These are phyloP conservation scores for Prunus armeniaca DNA, from an alignment of 306 rosid genomes.

Conservation along the genomic window DNA sequence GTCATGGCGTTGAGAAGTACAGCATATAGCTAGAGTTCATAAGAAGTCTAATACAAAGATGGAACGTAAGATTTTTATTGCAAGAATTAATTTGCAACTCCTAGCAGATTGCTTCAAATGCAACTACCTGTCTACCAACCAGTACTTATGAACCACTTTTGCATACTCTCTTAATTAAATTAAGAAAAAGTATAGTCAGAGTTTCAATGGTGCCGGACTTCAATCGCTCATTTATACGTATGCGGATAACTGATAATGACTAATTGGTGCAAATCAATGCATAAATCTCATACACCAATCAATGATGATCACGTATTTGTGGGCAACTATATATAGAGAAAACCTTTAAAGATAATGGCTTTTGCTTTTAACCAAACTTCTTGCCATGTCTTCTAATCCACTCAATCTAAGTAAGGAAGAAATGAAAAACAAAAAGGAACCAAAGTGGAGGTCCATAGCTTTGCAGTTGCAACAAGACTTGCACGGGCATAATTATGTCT, in stretches of 20 bases:
- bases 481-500: not conserved
- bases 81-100: not conserved
- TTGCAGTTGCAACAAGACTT: not conserved
- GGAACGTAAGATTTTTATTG: not conserved
- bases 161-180: not conserved
- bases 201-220: too few species aligned
- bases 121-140: conserved; percentile 8
- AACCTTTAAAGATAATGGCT: not conserved
- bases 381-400: conserved; percentile 7
- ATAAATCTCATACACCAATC: not conserved
- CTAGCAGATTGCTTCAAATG: not conserved
- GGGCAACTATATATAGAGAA: not conserved
- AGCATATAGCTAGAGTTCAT: not conserved
- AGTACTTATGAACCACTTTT: not conserved
- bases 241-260: too few species aligned
- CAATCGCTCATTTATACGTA: too few species aligned
- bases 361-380: conserved; percentile 3
- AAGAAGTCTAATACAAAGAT: not conserved
- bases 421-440: not conserved
- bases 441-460: not conserved
- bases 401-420: not conserved
- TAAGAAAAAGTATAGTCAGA: not conserved
- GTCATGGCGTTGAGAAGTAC: not conserved
- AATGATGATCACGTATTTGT: too few species aligned
- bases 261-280: not conserved